A percentile compares a stretch with the other conserved stretches of the same genome.
Evolutionary conservation across 345 rosid genomes (phyloP).

Genomic region (Cardamine chenopodiifolia): DNA sequence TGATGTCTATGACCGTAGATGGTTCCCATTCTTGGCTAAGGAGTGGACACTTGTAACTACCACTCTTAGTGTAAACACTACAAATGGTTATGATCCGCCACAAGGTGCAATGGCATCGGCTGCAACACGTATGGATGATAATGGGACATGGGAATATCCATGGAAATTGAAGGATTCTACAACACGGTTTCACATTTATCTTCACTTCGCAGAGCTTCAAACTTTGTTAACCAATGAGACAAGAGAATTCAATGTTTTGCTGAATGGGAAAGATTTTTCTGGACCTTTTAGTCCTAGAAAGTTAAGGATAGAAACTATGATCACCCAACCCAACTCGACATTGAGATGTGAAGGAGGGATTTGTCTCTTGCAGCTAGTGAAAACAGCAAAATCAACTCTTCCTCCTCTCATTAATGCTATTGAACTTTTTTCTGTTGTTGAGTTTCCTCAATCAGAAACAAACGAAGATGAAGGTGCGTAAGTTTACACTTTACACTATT

Average conservation of each 20-base stretch:
- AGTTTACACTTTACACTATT: neutral
- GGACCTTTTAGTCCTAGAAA: constrained; percentile 23
- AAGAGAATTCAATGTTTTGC: constrained; percentile 27
- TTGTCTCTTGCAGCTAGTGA: constrained; percentile 23
- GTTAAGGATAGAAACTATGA: neutral
- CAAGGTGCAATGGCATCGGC: constrained; percentile 46
- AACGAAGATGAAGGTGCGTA: constrained; percentile 32
- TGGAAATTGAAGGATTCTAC: constrained; percentile 25
- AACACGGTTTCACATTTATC: constrained; percentile 39
- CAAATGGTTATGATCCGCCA: constrained; percentile 33
- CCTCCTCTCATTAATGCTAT: constrained; percentile 41
- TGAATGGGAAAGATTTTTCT: constrained; percentile 14
- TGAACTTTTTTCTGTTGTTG: constrained; percentile 23
- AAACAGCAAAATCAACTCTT: constrained; percentile 32
- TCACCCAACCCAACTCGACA: neutral
- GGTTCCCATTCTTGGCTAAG: constrained; percentile 8
- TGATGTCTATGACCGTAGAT: constrained; percentile 33
- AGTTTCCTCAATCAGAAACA: constrained; percentile 32
- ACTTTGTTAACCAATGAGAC: constrained; percentile 29
- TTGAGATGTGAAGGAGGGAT: neutral
- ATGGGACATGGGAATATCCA: constrained; percentile 15
- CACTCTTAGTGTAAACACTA: constrained; percentile 13
- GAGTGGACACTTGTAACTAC: constrained; percentile 17
- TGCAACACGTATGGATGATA: constrained; percentile 34
- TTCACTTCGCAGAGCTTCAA: constrained; percentile 43